Evolutionary conservation across 768 basidiomycete genomes (phyloP).

Genomic region (Collybia mongolica): DNA sequence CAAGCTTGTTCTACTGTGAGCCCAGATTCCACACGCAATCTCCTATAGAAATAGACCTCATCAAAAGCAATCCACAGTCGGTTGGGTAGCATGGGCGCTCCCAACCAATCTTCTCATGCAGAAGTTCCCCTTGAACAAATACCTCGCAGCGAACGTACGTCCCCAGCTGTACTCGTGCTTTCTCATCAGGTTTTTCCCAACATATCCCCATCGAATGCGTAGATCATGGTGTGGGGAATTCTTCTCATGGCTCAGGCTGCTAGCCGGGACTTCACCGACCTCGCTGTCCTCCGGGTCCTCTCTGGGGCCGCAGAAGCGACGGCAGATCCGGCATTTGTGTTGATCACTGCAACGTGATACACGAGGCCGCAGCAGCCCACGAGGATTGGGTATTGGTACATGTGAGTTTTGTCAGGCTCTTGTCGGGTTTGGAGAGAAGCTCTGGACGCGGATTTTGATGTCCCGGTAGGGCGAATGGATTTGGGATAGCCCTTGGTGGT

Average conservation of each 20-base stretch:
- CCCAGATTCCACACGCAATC: too few species aligned
- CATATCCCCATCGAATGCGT: background rate
- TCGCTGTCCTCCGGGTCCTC: constrained; percentile 35
- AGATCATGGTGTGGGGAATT: constrained; percentile 27
- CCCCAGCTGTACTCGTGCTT: too few species aligned
- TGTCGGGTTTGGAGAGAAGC: too few species aligned
- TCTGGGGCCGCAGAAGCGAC: constrained; percentile 32
- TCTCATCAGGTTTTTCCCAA: too few species aligned
- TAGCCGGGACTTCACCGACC: constrained; percentile 31
- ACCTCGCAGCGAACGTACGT: constrained; percentile 34
- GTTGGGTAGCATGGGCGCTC: constrained; percentile 39
- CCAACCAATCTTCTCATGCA: constrained; percentile 42
- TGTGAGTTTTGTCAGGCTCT: too few species aligned
- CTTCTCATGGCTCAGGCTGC: constrained; percentile 40
- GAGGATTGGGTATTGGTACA: constrained; percentile 23
- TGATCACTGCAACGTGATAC: constrained; percentile 37
- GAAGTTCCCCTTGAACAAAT: constrained; percentile 33
- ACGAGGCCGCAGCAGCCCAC: constrained; percentile 36
- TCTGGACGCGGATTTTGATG: too few species aligned
- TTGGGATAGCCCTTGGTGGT: constrained; percentile 38
- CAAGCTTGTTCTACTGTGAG: too few species aligned
- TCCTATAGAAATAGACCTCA: constrained; percentile 23
- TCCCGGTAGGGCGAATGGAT: constrained; percentile 29
- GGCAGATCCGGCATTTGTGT: constrained; percentile 26
- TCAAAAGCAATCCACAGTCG: constrained; percentile 20